Percentiles rank a stretch among this genome's conserved stretches.
These are phyloP conservation scores for Hortiboletus rubellus DNA, from an alignment of 1,284 basidiomycete genomes.

Conservation along the genomic window DNA sequence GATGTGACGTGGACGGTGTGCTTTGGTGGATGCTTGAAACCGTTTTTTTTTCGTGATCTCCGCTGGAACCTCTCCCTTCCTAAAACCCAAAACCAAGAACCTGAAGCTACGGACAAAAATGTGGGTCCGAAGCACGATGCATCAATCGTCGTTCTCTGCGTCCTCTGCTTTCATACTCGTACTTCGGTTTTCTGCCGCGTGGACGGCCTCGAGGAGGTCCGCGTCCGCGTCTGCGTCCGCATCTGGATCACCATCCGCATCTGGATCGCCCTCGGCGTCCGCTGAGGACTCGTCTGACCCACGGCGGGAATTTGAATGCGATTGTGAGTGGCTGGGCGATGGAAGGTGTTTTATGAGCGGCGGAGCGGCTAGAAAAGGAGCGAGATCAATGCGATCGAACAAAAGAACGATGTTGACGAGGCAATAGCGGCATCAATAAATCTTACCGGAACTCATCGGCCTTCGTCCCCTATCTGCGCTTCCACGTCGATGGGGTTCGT, in stretches of 20 bases:
- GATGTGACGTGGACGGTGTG: not conserved
- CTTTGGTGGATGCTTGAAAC: not conserved
- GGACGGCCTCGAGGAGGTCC: constrained; percentile 46
- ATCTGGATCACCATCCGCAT: constrained; percentile 37
- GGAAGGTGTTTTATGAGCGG: constrained; percentile 22
- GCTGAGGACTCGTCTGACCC: constrained; percentile 30
- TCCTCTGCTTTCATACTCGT: constrained; percentile 40
- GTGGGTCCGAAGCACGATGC: not conserved
- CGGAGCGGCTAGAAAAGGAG: constrained; percentile 17
- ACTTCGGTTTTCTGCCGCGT: constrained; percentile 41
- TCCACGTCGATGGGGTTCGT: constrained; percentile 22
- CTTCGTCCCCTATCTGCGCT: constrained; percentile 24
- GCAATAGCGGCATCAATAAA: not conserved
- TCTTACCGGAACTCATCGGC: constrained; percentile 31
- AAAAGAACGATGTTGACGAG: not conserved
- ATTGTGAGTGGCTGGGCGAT: constrained; percentile 26
- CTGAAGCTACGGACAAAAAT: not conserved
- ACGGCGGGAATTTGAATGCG: constrained; percentile 23
- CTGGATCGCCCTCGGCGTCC: constrained; percentile 34
- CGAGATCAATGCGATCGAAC: constrained; percentile 10
- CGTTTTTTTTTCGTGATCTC: not conserved
- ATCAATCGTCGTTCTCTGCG: constrained; percentile 34
- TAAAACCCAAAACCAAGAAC: constrained; percentile 13
- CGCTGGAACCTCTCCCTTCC: constrained; percentile 13
- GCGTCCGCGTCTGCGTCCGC: constrained; percentile 36